These are phyloP conservation scores for Phlyctochytrium planicorne DNA, from an alignment of 192 early-diverging fungal species.

Conservation along the genomic window DNA sequence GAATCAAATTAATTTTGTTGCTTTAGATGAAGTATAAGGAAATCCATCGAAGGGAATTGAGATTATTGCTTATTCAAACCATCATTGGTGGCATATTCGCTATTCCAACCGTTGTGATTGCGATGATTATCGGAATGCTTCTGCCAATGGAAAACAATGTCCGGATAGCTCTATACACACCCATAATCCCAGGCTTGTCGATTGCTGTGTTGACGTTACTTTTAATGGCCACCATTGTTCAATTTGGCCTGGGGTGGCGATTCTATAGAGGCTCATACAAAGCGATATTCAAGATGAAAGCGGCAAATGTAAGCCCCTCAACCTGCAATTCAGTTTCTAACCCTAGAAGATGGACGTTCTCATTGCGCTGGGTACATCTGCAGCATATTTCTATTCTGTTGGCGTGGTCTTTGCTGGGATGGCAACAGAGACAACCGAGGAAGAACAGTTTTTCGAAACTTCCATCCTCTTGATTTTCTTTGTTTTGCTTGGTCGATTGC, in stretches of 20 bases:
- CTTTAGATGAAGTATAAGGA: not conserved
- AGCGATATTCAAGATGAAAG: conserved; percentile 54
- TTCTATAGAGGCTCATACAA: conserved; percentile 68
- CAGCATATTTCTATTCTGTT: conserved; percentile 68
- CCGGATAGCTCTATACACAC: conserved; percentile 37
- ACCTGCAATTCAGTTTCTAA: conserved; percentile 2
- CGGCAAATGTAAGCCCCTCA: conserved; percentile 67
- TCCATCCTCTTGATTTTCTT: conserved; percentile 74
- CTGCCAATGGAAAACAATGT: conserved; percentile 50
- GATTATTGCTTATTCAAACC: conserved; percentile 14
- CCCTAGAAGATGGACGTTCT: conserved; percentile 69
- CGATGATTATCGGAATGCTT: conserved; percentile 75
- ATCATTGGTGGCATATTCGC: conserved; percentile 59
- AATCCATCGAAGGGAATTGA: not conserved
- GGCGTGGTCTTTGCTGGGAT: conserved; percentile 40
- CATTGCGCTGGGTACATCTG: conserved; percentile 71
- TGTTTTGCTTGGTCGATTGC: conserved; percentile 77
- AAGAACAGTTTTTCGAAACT: conserved; percentile 72
- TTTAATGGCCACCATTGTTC: conserved; percentile 66
- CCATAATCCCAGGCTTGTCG: conserved; percentile 56
- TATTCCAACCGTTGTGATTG: conserved; percentile 64
- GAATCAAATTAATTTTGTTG: not conserved
- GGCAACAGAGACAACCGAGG: not conserved
- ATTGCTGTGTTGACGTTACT: conserved; percentile 55
- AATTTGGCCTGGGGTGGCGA: conserved; percentile 66